Conservation (phyloP, 441 rosid species). For the Gossypium laxum region DNA sequence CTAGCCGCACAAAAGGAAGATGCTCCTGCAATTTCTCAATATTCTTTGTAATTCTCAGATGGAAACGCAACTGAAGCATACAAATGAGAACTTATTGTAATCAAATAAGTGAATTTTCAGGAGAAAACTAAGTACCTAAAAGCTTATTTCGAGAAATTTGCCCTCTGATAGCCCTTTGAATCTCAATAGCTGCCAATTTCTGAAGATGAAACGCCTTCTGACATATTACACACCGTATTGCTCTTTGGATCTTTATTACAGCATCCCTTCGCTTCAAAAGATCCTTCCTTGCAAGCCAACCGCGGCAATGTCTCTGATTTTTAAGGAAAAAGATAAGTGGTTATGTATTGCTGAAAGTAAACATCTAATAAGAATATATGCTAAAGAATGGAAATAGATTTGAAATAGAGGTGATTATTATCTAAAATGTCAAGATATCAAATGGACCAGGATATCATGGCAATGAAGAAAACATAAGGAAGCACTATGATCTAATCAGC, state of each 20-base stretch:
- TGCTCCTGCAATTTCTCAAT: conserved; percentile 34
- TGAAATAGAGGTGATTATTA: background rate
- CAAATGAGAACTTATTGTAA: background rate
- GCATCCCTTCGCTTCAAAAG: conserved; percentile 38
- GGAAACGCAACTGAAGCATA: background rate
- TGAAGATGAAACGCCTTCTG: conserved; percentile 25
- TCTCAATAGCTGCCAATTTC: conserved; percentile 43
- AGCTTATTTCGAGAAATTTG: conserved; percentile 47
- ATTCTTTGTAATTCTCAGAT: background rate
- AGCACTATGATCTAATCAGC: background rate
- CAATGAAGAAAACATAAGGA: conserved; percentile 4
- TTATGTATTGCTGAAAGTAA: background rate
- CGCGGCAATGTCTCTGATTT: conserved; percentile 46
- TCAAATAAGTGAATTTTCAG: background rate
- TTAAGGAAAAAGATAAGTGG: conserved; percentile 3
- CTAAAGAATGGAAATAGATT: background rate
- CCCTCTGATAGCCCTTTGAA: conserved; percentile 53
- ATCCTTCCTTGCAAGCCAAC: conserved; percentile 50
- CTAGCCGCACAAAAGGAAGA: conserved; percentile 21
- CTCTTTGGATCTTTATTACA: conserved; percentile 45
- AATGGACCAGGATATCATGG: background rate
- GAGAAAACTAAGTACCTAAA: conserved; percentile 38
- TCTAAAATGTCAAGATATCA: background rate
- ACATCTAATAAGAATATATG: background rate
- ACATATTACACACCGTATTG: conserved; percentile 34